Evolutionary conservation across 805 yeast species (phyloP), one percentile per base, ranked within the genome.

Genomic region (Pichia gijzeniarum): DNA sequence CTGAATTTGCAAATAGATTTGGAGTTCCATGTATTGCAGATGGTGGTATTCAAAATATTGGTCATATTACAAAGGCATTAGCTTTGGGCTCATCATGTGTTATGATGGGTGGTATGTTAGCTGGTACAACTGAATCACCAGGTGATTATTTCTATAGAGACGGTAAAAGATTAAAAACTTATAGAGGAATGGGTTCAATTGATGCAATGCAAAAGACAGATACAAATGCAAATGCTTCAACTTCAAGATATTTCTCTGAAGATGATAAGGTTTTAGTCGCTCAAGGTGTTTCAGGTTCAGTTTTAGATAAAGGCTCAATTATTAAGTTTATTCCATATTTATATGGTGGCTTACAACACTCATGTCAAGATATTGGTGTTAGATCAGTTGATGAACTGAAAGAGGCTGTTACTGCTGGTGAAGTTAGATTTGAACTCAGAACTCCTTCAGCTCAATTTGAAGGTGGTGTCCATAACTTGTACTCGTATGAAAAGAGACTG

Each of bases 31-130:
- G 96, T 71, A 89, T 93, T 59, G 99, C 99, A 56, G 99, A 93
- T 67, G 99, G 99, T 77, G 99, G 99, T 80, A 82, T 93, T 62
- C 91, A 89, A 69, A 93, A 93, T 77, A 89, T 93, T 72, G 99
- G 99, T 57, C 99, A 93, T 76, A 87, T 93, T 67, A 83, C 91
- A 59, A 93, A 93, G 76, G 99, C 99, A 43, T 70, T 91, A 58
- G 91, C 98, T 50, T 76, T 93, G 51, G 99, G 99, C 70, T 95
- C 99, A 32, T 89, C 98, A 17, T 76, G 85, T 70, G 95, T 90
- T 55, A 93, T 93, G 99, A 93, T 93, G 99, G 99, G 99, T 65
- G 95, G 97, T 72, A 82, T 93, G 79, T 77, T 93, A 61, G 99
- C 99, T 51, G 99, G 99, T 73, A 93, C 99, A 49, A 71, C 93